Base-by-base conservation (phyloP, 192 early-diverging fungal genomes). In the Polychytrium aggregatum region DNA sequence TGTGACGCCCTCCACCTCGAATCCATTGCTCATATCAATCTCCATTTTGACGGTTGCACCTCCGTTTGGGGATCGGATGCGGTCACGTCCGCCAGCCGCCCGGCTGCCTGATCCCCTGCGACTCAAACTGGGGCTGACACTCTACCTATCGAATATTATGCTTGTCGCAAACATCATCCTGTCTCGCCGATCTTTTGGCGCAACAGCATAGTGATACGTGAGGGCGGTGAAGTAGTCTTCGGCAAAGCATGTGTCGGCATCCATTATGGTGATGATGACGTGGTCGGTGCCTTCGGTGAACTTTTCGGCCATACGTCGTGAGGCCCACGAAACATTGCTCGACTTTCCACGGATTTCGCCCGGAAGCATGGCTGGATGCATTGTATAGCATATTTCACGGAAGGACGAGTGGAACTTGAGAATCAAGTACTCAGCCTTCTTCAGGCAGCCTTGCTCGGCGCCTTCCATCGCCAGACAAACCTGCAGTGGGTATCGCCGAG, bases 381-480 rank as follows among this genome's bases (percentile, higher is more conserved):
- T 54, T 8, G 83, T 84, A 39, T 76, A 74, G 40, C 81, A 71
- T 51, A 86, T 77, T 40, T 85, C 76, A 45, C 64, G 65, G 60
- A 86, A 86, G 41, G 55, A 64, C 37, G 73, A 65, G 18, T 61
- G 54, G 53, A 76, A 86, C 43, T 64, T 50, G 42, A 62, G 54
- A 38, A 72, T 41, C 20, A 86, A 54, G 49, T 41, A 62, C 30
- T 57, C 59, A 14, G 82, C 81, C 55, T 86, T 86, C 20, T 46
- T 40, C 18, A 33, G 52, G 46, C 67, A 44, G 21, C 74, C 78
- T 14, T 50, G 5, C 52, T 86, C 84, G 31, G 68, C 65, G 22
- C 68, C 82, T 59, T 86, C 84, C 84, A 86, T 86, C n/a, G 84
- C 84, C 6, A 86, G 59, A 42, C 83, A 74, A 34, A 85, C 64